Evolutionary conservation across 2,329 filamentous ascomycete species (phyloP).

Genomic region (Thyridium curvatum): DNA sequence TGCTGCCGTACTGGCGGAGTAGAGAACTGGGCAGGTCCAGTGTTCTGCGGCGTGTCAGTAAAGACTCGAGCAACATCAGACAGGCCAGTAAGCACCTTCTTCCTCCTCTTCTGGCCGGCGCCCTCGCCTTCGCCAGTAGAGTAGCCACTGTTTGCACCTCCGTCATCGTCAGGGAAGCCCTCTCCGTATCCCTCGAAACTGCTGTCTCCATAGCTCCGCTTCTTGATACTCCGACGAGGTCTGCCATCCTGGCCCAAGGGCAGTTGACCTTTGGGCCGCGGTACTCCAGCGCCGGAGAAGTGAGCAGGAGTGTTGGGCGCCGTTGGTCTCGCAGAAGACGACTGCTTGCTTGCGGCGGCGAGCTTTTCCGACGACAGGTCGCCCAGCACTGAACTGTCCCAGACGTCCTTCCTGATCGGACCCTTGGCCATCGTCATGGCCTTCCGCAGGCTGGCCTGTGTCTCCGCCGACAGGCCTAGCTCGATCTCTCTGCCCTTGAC

Average conservation of each 20-base stretch:
- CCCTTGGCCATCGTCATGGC: slow-evolving; percentile 54
- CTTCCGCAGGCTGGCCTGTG: slow-evolving; percentile 35
- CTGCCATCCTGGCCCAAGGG: slow-evolving; percentile 40
- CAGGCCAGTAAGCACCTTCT: slow-evolving; percentile 47
- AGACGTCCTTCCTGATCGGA: slow-evolving; percentile 44
- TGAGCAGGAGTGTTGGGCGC: slow-evolving; percentile 47
- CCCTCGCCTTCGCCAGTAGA: slow-evolving; percentile 65
- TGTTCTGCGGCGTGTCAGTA: slow-evolving; percentile 41
- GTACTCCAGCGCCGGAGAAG: slow-evolving; percentile 17
- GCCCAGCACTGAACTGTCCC: slow-evolving; percentile 54
- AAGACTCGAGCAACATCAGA: slow-evolving; percentile 18
- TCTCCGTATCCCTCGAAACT: slow-evolving; percentile 72
- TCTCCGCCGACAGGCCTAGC: slow-evolving; percentile 41
- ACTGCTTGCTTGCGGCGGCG: slow-evolving; percentile 28
- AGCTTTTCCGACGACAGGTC: slow-evolving; percentile 40
- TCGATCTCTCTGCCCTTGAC: slow-evolving; percentile 49
- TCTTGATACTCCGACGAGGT: slow-evolving; percentile 62
- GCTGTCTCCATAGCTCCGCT: slow-evolving; percentile 68
- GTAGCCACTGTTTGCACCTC: slow-evolving; percentile 52
- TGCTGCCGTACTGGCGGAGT: slow-evolving; percentile 38
- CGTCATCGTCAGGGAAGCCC: slow-evolving; percentile 63
- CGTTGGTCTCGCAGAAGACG: slow-evolving; percentile 38
- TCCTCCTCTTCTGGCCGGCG: slow-evolving; percentile 56
- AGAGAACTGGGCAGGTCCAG: slow-evolving; percentile 35
- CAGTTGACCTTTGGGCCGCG: slow-evolving; percentile 31